phyloP scores from a whole-genome alignment of 1,139 yeast species.

The Lodderomyces oxycetoniae region DNA sequence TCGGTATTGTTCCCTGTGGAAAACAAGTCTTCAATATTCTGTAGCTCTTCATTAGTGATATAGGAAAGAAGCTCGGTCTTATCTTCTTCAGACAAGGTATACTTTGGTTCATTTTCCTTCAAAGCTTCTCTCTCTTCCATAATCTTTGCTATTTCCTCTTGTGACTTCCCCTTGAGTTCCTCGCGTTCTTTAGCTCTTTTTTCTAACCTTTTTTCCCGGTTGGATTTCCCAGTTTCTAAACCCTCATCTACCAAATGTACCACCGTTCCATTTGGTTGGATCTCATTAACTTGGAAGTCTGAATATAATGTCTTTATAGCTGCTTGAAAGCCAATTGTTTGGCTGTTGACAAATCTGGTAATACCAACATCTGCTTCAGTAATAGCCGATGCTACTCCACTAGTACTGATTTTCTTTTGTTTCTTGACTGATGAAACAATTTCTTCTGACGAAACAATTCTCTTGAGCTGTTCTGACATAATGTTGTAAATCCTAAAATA shows the following conservation, averaged over 20 bases:
- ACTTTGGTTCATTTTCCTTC: conserved; percentile 25
- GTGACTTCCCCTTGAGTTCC: conserved; percentile 29
- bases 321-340: conserved; percentile 66
- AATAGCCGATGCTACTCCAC: conserved; percentile 43
- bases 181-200: conserved; percentile 37
- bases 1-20: conserved; percentile 55
- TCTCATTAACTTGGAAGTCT: conserved; percentile 93
- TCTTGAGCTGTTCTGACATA: conserved; percentile 10
- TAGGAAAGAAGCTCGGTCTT: conserved; percentile 43
- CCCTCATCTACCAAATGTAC: conserved; percentile 77
- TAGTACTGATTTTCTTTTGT: conserved; percentile 1
- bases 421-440: not conserved
- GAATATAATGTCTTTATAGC: conserved; percentile 82
- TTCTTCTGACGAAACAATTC: conserved; percentile 7
- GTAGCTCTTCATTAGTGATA: conserved; percentile 58
- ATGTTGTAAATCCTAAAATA: conserved; percentile 5
- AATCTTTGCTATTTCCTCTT: conserved; percentile 22
- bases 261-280: conserved; percentile 62
- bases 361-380: conserved; percentile 69
- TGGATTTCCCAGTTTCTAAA: conserved; percentile 46
- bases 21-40: conserved; percentile 51
- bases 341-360: conserved; percentile 56
- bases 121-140: conserved; percentile 23
- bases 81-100: conserved; percentile 43
- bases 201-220: conserved; percentile 48